Conservation (phyloP, 345 rosid species). For the Pelargonium nanum region DNA sequence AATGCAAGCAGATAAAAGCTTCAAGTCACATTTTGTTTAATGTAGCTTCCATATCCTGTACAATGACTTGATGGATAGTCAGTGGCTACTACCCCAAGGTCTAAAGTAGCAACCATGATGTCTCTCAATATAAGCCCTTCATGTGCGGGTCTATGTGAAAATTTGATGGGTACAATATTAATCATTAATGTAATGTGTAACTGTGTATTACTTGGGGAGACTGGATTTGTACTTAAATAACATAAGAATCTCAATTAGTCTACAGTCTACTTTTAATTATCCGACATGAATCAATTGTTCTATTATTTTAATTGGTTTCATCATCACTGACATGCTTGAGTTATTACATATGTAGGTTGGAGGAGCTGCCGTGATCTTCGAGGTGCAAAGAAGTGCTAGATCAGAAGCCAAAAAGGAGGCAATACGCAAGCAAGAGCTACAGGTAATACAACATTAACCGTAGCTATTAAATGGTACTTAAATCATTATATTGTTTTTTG, state of each 20-base stretch:
- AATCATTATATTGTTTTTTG: not conserved
- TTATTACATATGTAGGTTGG: constrained; percentile 47
- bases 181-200: too few relatives aligned
- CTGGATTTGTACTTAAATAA: too few relatives aligned
- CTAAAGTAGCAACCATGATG: too few relatives aligned
- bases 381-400: constrained; percentile 82
- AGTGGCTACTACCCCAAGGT: too few relatives aligned
- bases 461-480: not conserved
- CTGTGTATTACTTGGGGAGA: too few relatives aligned
- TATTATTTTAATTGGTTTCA: not conserved
- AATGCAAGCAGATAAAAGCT: not conserved
- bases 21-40: too few relatives aligned
- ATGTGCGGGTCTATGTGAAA: too few relatives aligned
- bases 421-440: constrained; percentile 55
- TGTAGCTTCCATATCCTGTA: too few relatives aligned
- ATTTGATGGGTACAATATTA: too few relatives aligned
- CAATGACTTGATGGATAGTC: too few relatives aligned
- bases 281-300: not conserved
- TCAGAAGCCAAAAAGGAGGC: constrained; percentile 87
- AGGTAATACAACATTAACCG: constrained; percentile 31
- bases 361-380: constrained; percentile 66
- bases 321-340: not conserved
- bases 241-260: not conserved
- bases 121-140: too few relatives aligned
- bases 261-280: not conserved